Percentiles rank a stretch among this genome's conserved stretches.
These are phyloP conservation scores for Creolimax fragrantissima DNA, from an alignment of 78 protist genomes.

Conservation along the genomic window DNA sequence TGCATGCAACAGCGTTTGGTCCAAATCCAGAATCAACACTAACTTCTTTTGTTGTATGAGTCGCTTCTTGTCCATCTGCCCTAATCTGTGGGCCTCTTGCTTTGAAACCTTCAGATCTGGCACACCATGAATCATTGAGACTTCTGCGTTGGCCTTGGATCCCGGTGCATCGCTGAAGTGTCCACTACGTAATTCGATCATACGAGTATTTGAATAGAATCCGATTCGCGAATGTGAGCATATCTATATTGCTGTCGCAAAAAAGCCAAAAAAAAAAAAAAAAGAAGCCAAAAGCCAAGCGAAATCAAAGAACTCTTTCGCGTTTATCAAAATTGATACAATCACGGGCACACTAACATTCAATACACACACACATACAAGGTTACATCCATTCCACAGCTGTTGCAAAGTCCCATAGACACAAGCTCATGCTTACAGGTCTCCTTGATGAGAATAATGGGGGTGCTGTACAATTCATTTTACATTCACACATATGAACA, in stretches of 20 bases:
- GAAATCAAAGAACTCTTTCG: no score
- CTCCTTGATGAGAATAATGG: background rate
- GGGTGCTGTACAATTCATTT: no score
- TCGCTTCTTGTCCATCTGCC: background rate
- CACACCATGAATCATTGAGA: background rate
- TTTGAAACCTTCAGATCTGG: background rate
- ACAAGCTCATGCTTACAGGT: background rate
- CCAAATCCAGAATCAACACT: background rate
- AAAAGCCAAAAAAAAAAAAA: no score
- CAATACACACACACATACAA: no score
- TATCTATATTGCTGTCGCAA: no score
- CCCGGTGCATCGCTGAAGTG: background rate
- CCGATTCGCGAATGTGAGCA: no score
- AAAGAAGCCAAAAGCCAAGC: no score
- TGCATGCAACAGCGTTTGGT: constrained; percentile 13
- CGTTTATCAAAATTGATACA: no score
- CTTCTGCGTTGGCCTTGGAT: background rate
- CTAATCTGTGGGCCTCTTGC: background rate
- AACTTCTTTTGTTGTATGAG: background rate
- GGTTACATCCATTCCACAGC: background rate
- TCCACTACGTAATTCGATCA: no score
- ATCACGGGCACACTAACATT: no score
- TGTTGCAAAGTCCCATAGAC: background rate
- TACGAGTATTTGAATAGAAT: no score
- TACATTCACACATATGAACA: no score